phyloP scores from a whole-genome alignment of 2,329 filamentous ascomycete genomes.

The Penicillium sp. region DNA sequence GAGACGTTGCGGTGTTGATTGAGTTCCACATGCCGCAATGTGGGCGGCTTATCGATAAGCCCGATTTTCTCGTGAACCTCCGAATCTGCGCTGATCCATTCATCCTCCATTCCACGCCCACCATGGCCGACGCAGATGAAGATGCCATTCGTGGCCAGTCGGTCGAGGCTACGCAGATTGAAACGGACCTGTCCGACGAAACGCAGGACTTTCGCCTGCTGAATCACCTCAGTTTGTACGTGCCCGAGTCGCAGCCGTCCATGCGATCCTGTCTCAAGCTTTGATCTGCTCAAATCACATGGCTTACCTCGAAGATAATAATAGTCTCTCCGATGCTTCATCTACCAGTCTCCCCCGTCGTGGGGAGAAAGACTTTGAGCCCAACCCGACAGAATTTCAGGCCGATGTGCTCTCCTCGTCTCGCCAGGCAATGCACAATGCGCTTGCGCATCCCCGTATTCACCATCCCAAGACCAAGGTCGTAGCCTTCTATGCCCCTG shows the following conservation, averaged over 20 bases:
- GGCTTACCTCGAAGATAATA: too few relatives aligned
- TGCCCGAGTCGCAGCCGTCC: constrained; percentile 1
- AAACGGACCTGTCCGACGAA: constrained; percentile 67
- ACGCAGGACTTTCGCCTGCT: constrained; percentile 81
- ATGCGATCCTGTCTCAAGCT: too few relatives aligned
- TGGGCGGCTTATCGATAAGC: constrained; percentile 23
- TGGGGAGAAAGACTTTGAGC: constrained; percentile 96
- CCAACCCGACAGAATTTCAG: constrained; percentile 80
- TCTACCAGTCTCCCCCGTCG: constrained; percentile 65
- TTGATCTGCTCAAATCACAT: too few relatives aligned
- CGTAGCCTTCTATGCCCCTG: constrained; percentile 68
- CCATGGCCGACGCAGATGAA: constrained; percentile 44
- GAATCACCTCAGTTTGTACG: constrained; percentile 49
- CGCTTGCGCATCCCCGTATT: constrained; percentile 68
- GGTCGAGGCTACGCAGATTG: constrained; percentile 34
- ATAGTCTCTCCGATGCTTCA: constrained; percentile 32
- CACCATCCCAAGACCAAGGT: constrained; percentile 63
- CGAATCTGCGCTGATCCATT: constrained; percentile 1
- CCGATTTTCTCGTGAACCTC: constrained; percentile 14
- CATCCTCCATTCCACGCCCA: constrained; percentile 3
- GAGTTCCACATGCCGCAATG: background rate
- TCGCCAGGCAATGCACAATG: constrained; percentile 81
- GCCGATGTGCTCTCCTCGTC: constrained; percentile 71
- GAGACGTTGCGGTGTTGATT: background rate
- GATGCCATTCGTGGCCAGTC: constrained; percentile 34